These are phyloP conservation scores for Scheffersomyces coipomensis DNA, from an alignment of 805 yeast species.

Conservation along the genomic window DNA sequence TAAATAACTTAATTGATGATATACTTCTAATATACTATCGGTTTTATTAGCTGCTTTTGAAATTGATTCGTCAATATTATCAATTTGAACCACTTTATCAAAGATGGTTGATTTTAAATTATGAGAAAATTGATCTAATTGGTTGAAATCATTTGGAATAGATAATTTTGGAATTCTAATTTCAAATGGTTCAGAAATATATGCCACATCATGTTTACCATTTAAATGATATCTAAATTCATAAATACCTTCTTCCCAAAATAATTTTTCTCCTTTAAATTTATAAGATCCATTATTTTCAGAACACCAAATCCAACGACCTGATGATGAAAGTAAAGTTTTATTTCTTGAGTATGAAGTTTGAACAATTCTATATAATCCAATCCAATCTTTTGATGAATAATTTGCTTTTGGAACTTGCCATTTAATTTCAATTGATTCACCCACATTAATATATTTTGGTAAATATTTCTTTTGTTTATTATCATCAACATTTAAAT, in stretches of 20 bases:
- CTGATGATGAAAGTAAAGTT: conserved; percentile 61
- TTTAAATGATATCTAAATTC: conserved; percentile 72
- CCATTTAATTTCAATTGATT: conserved; percentile 56
- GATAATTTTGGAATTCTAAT: conserved; percentile 42
- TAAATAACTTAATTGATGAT: conserved; percentile 22
- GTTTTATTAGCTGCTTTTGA: conserved; percentile 21
- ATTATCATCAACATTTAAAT: conserved; percentile 12
- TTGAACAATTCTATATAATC: conserved; percentile 63
- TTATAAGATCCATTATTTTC: conserved; percentile 42
- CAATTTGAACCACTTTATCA: conserved; percentile 25
- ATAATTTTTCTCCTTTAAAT: conserved; percentile 49
- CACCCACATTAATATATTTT: conserved; percentile 40
- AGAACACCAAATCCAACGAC: conserved; percentile 55
- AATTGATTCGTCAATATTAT: conserved; percentile 25
- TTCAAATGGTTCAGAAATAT: conserved; percentile 66
- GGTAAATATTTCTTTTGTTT: conserved; percentile 4
- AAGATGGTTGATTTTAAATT: conserved; percentile 30
- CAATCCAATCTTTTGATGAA: conserved; percentile 68
- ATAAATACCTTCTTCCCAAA: conserved; percentile 69
- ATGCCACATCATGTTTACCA: conserved; percentile 68
- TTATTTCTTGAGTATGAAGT: conserved; percentile 54
- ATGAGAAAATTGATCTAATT: conserved; percentile 28
- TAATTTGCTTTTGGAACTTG: conserved; percentile 45
- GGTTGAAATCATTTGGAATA: conserved; percentile 26
- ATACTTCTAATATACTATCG: conserved; percentile 27